Conservation (phyloP, 2,329 filamentous ascomycete genomes). For the Apiospora aurea region DNA sequence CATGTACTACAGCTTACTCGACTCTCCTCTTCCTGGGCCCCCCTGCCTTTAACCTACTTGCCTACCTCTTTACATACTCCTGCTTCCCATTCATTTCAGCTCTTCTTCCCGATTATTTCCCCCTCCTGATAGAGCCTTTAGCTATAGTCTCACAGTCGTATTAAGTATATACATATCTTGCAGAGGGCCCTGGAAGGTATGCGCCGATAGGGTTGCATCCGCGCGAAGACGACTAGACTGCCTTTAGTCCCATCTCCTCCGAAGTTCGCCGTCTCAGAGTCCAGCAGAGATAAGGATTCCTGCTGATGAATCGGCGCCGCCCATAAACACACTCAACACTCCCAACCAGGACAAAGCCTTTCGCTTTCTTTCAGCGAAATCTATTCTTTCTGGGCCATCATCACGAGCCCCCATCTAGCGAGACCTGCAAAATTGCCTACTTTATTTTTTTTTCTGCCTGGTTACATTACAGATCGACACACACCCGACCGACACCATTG, state of each 20-base stretch:
- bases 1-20: not conserved
- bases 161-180: not conserved
- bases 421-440: not conserved
- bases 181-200: not conserved
- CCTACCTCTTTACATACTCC: not conserved
- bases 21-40: not conserved
- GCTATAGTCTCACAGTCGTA: not conserved
- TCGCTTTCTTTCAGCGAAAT: not conserved
- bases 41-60: not conserved
- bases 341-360: not conserved
- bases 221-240: not conserved
- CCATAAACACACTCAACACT: not conserved
- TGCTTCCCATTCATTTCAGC: not conserved
- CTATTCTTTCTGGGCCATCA: not conserved
- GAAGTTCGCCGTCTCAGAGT: constrained; percentile 15
- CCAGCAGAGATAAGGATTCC: constrained; percentile 16
- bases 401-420: not conserved
- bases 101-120: not conserved
- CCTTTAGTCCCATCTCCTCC: constrained; percentile 14
- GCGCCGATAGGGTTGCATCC: constrained; percentile 3
- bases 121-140: not conserved
- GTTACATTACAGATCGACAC: constrained; percentile 22
- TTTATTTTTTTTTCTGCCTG: not conserved
- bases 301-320: constrained; percentile 8
- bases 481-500: constrained; percentile 20